Conservation (phyloP, 345 rosid species). For the Abelmoschus esculentus region DNA sequence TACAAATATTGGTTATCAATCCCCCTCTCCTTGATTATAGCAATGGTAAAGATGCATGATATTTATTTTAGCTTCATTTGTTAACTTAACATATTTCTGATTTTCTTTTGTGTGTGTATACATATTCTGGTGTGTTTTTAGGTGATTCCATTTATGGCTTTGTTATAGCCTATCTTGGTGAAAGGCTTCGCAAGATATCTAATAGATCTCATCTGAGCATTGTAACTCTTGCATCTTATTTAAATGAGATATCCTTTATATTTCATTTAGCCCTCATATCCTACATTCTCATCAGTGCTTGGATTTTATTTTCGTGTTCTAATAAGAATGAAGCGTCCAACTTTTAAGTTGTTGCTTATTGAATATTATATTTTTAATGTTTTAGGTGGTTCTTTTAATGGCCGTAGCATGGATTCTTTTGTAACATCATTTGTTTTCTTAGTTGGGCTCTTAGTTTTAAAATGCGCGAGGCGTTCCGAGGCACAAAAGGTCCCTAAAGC, state of each 20-base stretch:
- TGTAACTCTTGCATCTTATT: slow-evolving; percentile 69
- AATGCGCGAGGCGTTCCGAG: too few relatives aligned
- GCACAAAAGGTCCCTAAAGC: too few relatives aligned
- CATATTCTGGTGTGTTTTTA: slow-evolving; percentile 14
- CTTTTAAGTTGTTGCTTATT: slow-evolving; percentile 1
- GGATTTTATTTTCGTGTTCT: not conserved
- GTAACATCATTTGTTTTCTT: slow-evolving; percentile 69
- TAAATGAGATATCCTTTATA: slow-evolving; percentile 55
- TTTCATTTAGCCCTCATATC: slow-evolving; percentile 5
- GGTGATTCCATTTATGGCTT: slow-evolving; percentile 76
- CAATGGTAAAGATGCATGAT: slow-evolving; percentile 43
- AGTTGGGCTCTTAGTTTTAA: too few relatives aligned
- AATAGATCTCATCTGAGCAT: slow-evolving; percentile 57
- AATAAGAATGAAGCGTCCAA: not conserved
- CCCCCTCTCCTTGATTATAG: slow-evolving; percentile 70
- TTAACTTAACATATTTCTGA: not conserved
- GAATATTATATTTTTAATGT: not conserved
- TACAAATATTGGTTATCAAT: slow-evolving; percentile 76
- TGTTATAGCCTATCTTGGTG: slow-evolving; percentile 65
- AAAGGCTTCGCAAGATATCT: slow-evolving; percentile 67
- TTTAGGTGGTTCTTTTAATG: slow-evolving; percentile 62
- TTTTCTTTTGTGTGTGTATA: not conserved
- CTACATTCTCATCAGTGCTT: not conserved
- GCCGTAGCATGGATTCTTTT: slow-evolving; percentile 63
- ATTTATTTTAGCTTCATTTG: not conserved